Evolutionary conservation across 371 early-diverging fungal genomes (phyloP), one percentile per base, ranked within the genome.

Genomic region (Mucor velutinosus): DNA sequence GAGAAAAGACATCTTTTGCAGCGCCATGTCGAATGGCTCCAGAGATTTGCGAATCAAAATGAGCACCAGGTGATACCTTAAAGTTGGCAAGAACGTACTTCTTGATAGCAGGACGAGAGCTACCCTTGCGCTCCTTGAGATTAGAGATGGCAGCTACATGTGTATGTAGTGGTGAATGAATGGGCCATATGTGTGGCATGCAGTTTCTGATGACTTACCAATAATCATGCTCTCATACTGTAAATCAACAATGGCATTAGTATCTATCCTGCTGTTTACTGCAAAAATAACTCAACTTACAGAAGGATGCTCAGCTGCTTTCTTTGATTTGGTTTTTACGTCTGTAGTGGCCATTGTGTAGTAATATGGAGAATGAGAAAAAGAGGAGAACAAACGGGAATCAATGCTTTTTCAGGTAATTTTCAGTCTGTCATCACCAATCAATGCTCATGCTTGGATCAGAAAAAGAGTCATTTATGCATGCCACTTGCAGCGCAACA

Each of bases 31-130:
- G 83, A 72, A 92, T 83, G 58, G 90, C 89, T 65, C 69, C 73
- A 75, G 81, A 87, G 72, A 90, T 79, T 66, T 83, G 79, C 45
- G 62, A 60, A 71, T 86, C 87, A 61, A 83, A 80, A 61, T 73
- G 76, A 27, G 66, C 75, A 35, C 77, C 85, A 61, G 63, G 62
- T 35, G 67, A 64, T n/a, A 89, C 82, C 76, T 86, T 80, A 79
- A 81, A 87, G 86, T 90, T 92, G 58, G 88, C 80, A 68, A 80
- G 71, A 62, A 92, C 87, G 77, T 90, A 90, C 75, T 89, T 92
- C 72, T 89, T 90, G 75, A 92, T 84, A 43, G 89, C 88, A 64
- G 84, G 88, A 67, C 91, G 90, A 59, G 86, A 84, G 41, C 87
- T 86, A 25, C 92, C 92, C 45, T 79, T 86, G 73, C 90, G 88